Percentiles rank a stretch among this genome's conserved stretches.
Conservation (phyloP, 352 stramenopile species). For the Peronospora farinosa region DNA sequence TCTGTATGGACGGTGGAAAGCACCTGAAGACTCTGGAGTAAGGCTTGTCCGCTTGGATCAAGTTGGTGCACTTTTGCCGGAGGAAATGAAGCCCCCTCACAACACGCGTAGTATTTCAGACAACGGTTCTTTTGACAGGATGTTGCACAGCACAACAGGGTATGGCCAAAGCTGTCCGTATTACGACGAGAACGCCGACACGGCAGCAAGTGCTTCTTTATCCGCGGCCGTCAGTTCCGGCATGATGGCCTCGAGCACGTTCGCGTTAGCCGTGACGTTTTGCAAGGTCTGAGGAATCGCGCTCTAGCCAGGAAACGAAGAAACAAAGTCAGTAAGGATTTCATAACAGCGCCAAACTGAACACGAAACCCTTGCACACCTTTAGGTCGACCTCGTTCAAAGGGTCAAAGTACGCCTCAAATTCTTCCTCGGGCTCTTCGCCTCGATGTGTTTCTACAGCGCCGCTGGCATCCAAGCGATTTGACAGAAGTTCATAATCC, state of each 20-base stretch:
- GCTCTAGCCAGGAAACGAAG: slow-evolving; percentile 22
- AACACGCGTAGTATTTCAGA: too few species aligned
- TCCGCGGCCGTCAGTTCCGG: slow-evolving; percentile 61
- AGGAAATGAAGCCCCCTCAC: too few species aligned
- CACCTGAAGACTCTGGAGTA: slow-evolving; percentile 14
- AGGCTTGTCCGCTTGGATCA: slow-evolving; percentile 64
- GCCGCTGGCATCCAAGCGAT: slow-evolving; percentile 43
- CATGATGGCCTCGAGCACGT: slow-evolving; percentile 55
- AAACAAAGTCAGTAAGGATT: slow-evolving; percentile 1
- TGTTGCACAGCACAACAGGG: too few species aligned
- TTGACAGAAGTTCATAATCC: slow-evolving; percentile 60
- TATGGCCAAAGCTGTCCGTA: slow-evolving; percentile 4
- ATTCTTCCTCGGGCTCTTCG: slow-evolving; percentile 64
- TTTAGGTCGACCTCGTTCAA: slow-evolving; percentile 77
- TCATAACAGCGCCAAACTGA: neutral
- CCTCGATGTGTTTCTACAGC: slow-evolving; percentile 32
- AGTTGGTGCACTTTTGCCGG: slow-evolving; percentile 11
- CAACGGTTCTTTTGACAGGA: too few species aligned
- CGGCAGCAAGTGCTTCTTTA: slow-evolving; percentile 52
- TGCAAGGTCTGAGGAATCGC: slow-evolving; percentile 58
- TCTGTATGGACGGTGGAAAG: neutral
- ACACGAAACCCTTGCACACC: slow-evolving; percentile 22
- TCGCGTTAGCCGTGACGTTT: slow-evolving; percentile 38
- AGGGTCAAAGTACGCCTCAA: slow-evolving; percentile 75
- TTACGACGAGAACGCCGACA: slow-evolving; percentile 42